Percentiles rank a stretch among this genome's conserved stretches.
Conservation (phyloP, 441 rosid species). For the Syzygium syzygioides region DNA sequence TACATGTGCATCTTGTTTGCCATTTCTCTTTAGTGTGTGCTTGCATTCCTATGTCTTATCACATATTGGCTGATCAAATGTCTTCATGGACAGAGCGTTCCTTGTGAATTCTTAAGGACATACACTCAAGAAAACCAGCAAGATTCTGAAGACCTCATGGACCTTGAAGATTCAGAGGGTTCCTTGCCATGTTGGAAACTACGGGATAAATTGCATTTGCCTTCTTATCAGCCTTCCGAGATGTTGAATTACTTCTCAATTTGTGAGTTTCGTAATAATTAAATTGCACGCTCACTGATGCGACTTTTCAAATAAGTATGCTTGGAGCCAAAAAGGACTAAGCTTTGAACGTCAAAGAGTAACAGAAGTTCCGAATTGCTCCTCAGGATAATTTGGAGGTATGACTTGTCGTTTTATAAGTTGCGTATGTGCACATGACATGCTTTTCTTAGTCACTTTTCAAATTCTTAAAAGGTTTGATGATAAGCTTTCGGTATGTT, state of each 20-base stretch:
- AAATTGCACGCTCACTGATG: too few relatives aligned
- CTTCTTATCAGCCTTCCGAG: not conserved
- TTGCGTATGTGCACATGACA: not conserved
- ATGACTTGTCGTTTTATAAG: not conserved
- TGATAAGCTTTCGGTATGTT: too few relatives aligned
- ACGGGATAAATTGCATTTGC: not conserved
- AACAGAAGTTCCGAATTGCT: not conserved
- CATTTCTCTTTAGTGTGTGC: not conserved
- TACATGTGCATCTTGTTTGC: too few relatives aligned
- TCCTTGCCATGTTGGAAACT: not conserved
- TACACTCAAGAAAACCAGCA: not conserved
- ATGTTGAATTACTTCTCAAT: not conserved
- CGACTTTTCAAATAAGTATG: too few relatives aligned
- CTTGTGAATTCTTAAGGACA: not conserved
- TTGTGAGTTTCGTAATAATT: not conserved
- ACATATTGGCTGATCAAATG: not conserved
- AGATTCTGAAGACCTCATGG: not conserved
- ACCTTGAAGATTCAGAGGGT: not conserved
- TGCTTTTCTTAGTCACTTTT: not conserved
- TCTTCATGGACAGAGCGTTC: not conserved
- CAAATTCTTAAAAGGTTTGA: too few relatives aligned
- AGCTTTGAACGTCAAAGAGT: too few relatives aligned
- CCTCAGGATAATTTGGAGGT: not conserved
- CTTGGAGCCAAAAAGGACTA: too few relatives aligned
- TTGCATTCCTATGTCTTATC: not conserved